Evolutionary conservation across 208 protist species (phyloP).

Genomic region (Leishmania tropica): DNA sequence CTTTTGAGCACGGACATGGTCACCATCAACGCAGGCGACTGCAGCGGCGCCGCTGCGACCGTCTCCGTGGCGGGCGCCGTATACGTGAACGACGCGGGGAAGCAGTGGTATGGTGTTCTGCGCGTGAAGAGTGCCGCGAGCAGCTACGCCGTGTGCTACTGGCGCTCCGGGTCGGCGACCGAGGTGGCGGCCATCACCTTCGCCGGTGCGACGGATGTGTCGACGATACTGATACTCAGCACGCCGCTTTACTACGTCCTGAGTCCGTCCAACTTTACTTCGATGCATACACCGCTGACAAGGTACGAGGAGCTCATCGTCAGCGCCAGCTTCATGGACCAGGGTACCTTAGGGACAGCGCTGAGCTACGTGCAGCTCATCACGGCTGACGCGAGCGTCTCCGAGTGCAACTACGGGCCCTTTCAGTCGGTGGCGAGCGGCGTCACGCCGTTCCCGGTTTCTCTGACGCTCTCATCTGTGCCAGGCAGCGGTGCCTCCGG

Average conservation of each 20-base stretch:
- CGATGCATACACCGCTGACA: conserved; percentile 36
- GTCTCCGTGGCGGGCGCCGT: conserved; percentile 28
- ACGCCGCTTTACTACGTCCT: conserved; percentile 73
- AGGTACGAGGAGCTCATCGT: conserved; percentile 80
- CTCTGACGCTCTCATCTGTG: conserved; percentile 20
- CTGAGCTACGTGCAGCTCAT: conserved; percentile 53
- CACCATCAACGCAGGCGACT: conserved; percentile 41
- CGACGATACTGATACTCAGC: conserved; percentile 47
- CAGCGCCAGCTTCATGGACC: conserved; percentile 44
- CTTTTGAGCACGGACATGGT: conserved; percentile 55
- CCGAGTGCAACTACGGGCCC: conserved; percentile 85
- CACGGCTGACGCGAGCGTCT: conserved; percentile 31
- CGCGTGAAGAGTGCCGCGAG: conserved; percentile 42
- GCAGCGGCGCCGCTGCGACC: conserved; percentile 49
- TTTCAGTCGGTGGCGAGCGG: conserved; percentile 44
- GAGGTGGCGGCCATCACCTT: conserved; percentile 66
- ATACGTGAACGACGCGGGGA: conserved; percentile 34
- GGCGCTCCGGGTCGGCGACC: conserved; percentile 47
- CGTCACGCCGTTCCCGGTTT: conserved; percentile 27
- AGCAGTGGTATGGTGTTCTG: conserved; percentile 74
- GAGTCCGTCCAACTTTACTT: conserved; percentile 51
- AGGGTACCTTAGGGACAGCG: conserved; percentile 8
- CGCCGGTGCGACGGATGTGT: conserved; percentile 23
- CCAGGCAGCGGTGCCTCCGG: conserved; percentile 8
- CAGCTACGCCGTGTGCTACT: conserved; percentile 79